Percentiles rank a stretch among this genome's conserved stretches.
These are phyloP conservation scores for Casuarina cunninghamiana DNA, from an alignment of 306 rosid species.

Conservation along the genomic window DNA sequence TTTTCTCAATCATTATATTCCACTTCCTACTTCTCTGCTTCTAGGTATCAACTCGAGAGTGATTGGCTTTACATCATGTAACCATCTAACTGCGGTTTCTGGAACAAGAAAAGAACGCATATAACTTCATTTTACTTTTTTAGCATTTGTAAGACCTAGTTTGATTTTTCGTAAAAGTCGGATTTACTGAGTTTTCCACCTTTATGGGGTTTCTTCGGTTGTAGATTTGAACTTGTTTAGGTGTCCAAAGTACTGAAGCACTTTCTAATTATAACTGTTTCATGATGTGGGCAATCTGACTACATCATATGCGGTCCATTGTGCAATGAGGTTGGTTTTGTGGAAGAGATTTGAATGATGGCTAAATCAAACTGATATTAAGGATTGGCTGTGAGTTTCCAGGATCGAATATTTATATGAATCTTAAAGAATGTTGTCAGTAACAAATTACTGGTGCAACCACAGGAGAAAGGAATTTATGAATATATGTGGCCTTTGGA, in stretches of 20 bases:
- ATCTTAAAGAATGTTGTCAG: background rate
- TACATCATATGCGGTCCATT: background rate
- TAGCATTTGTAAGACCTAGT: conserved; percentile 5
- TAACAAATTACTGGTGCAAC: background rate
- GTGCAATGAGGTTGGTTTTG: background rate
- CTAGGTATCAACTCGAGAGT: conserved; percentile 1
- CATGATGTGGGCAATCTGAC: background rate
- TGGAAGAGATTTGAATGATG: background rate
- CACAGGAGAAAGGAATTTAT: background rate
- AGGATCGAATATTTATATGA: background rate
- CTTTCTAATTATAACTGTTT: conserved; percentile 3
- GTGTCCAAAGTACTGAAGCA: conserved; percentile 6
- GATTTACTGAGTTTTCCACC: conserved; percentile 5
- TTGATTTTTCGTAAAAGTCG: conserved; percentile 12
- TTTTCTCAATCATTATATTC: conserved; percentile 15
- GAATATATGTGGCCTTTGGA: background rate
- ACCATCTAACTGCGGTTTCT: background rate
- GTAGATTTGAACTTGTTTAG: conserved; percentile 12
- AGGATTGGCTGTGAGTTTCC: background rate
- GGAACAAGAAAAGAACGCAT: background rate
- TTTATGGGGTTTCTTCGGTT: background rate
- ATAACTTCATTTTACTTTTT: background rate
- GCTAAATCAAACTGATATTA: background rate
- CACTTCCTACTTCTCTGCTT: conserved; percentile 1
- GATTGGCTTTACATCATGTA: conserved; percentile 1